phyloP scores from a whole-genome alignment of 2,329 filamentous ascomycete genomes.

The Bipolaris gigantea region DNA sequence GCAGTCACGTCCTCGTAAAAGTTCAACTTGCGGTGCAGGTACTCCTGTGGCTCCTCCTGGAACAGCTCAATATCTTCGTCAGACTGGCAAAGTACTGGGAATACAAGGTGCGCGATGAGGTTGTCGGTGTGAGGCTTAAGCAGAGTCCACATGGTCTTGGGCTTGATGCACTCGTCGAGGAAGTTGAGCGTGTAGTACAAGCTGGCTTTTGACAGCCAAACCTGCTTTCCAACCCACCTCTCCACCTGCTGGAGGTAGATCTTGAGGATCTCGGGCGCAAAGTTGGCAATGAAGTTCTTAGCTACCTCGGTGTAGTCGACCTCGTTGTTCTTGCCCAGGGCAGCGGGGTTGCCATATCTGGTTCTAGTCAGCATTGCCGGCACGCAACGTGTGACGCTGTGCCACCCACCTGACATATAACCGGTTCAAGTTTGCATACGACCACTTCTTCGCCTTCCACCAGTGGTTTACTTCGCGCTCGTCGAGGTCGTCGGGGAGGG shows the following conservation, averaged over 20 bases:
- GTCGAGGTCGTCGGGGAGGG: constrained; percentile 76
- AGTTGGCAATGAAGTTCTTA: constrained; percentile 85
- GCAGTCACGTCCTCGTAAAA: constrained; percentile 97
- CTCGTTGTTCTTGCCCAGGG: constrained; percentile 71
- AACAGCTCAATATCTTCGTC: constrained; percentile 94
- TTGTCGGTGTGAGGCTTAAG: constrained; percentile 92
- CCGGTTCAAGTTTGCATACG: constrained; percentile 95
- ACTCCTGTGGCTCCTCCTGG: constrained; percentile 91
- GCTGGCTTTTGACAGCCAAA: constrained; percentile 93
- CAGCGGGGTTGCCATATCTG: constrained; percentile 86
- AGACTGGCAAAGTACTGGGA: constrained; percentile 90
- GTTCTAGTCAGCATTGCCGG: constrained; percentile 23
- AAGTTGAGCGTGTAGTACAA: constrained; percentile 93
- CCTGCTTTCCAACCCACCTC: constrained; percentile 92
- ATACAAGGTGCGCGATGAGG: constrained; percentile 90
- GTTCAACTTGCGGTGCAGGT: constrained; percentile 94
- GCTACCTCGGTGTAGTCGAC: constrained; percentile 80
- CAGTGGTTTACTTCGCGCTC: constrained; percentile 94
- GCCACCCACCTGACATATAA: constrained; percentile 79
- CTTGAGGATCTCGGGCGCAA: constrained; percentile 95
- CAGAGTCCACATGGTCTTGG: constrained; percentile 94
- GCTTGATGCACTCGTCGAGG: constrained; percentile 95
- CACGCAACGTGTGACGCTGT: constrained; percentile 18
- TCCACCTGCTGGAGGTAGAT: constrained; percentile 93
- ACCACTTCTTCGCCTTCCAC: constrained; percentile 99